Conservation (phyloP, 805 yeast species). For the Candida easanensis region DNA sequence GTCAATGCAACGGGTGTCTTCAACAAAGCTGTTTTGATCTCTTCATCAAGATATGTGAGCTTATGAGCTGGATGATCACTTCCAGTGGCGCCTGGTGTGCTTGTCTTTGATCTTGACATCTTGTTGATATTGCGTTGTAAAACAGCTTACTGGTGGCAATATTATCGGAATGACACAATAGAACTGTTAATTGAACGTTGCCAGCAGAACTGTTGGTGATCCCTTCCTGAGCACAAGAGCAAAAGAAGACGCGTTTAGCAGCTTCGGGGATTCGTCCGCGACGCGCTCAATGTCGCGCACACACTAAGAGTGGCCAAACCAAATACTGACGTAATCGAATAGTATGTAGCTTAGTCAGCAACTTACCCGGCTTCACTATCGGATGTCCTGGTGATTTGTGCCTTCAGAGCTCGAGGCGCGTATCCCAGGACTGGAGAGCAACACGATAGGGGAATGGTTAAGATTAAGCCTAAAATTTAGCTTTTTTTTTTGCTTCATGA, state of each 20-base stretch:
- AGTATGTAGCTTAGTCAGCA: background rate
- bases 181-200: background rate
- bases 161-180: background rate
- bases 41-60: conserved; percentile 29
- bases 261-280: background rate
- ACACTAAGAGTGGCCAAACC: background rate
- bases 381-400: too few relatives aligned
- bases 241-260: background rate
- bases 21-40: conserved; percentile 33
- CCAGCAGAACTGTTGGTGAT: background rate
- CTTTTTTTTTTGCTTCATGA: too few relatives aligned
- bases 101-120: conserved; percentile 23
- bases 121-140: background rate
- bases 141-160: background rate
- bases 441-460: too few relatives aligned
- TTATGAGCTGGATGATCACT: conserved; percentile 28
- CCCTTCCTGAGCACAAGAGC: background rate
- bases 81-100: conserved; percentile 17
- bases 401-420: too few relatives aligned
- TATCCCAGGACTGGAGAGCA: too few relatives aligned
- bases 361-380: background rate
- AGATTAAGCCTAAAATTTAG: too few relatives aligned
- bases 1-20: conserved; percentile 38
- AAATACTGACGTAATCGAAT: background rate
- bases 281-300: background rate